Evolutionary conservation across 345 rosid species (phyloP).

Genomic region (Fremontodendron californicum): DNA sequence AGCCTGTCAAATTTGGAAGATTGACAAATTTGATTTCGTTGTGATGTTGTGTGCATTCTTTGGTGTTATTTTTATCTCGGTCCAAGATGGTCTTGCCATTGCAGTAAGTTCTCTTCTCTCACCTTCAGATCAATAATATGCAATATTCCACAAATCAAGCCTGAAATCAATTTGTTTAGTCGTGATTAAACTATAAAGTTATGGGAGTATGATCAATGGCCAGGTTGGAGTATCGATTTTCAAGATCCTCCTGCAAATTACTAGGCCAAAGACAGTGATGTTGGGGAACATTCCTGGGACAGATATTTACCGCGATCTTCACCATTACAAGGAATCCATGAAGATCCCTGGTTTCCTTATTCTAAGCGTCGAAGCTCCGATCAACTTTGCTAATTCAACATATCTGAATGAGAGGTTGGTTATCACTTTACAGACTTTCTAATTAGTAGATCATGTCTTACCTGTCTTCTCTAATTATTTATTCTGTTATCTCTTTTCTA

Average conservation of each 20-base stretch:
- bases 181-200: not conserved
- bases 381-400: conserved; percentile 80
- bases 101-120: conserved; percentile 53
- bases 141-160: not conserved
- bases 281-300: conserved; percentile 84
- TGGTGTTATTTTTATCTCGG: conserved; percentile 83
- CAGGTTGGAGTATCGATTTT: conserved; percentile 83
- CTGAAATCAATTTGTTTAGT: not conserved
- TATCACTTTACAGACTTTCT: not conserved
- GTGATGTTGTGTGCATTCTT: conserved; percentile 77
- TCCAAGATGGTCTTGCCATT: conserved; percentile 73
- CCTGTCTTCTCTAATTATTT: not conserved
- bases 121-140: not conserved
- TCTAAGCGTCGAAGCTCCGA: conserved; percentile 72
- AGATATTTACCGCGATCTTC: conserved; percentile 54
- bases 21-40: conserved; percentile 86
- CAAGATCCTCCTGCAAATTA: conserved; percentile 77
- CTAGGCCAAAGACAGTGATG: conserved; percentile 75
- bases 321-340: conserved; percentile 73
- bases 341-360: conserved; percentile 74
- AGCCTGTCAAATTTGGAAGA: conserved; percentile 68
- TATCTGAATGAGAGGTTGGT: conserved; percentile 83
- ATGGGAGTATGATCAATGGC: not conserved
- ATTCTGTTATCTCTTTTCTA: not conserved
- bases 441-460: not conserved